Evolutionary conservation across 345 rosid species (phyloP), one percentile per base, ranked within the genome.

Genomic region (Dovyalis caffra): DNA sequence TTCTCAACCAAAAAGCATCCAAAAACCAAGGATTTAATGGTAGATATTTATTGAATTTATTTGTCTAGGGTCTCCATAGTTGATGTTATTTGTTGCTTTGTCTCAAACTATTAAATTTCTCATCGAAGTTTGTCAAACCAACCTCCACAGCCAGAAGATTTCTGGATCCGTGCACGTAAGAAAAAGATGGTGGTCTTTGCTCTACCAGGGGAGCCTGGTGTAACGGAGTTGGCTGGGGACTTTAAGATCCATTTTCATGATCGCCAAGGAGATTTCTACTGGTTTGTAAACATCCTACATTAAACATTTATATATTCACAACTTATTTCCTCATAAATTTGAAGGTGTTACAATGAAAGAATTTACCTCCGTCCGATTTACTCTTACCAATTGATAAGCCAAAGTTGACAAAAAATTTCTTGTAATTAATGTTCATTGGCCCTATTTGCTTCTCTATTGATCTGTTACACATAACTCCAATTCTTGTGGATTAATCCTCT

Each of bases 211-310:
- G 90, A 95, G 83, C 92, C 97, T 72, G 99, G 99, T 71, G 87
- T 95, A 47, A 79, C 95, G 40, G 91, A 90, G 84, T 70, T 94
- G 78, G 77, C 66, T 0, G 98, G 97, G 21, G 97, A 94, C 83
- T 92, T 94, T 86, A 94, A 92, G 82, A 83, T 94, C 80, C 95
- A 87, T 63, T 94, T 94, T 79, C 91, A 90, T 66, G 98, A 94
- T 33, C 87, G 86, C 16, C 91, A 92, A 72, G 97, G 98, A 85
- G 97, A 94, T 76, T 92, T 95, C 78, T 91, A 92, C 90, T 92
- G 95, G 99, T 92, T 23, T 31, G 86, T 34, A 66, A 81, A 60
- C 64, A 57, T 26, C 57, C 68, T 23, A 40, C 66, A 25, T 38
- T 1, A 67, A 37, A 35, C 25, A 28, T 15, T 2, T 28, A 15